These are phyloP conservation scores for Candida glucosophila DNA, from an alignment of 1,139 yeast genomes.

Conservation along the genomic window DNA sequence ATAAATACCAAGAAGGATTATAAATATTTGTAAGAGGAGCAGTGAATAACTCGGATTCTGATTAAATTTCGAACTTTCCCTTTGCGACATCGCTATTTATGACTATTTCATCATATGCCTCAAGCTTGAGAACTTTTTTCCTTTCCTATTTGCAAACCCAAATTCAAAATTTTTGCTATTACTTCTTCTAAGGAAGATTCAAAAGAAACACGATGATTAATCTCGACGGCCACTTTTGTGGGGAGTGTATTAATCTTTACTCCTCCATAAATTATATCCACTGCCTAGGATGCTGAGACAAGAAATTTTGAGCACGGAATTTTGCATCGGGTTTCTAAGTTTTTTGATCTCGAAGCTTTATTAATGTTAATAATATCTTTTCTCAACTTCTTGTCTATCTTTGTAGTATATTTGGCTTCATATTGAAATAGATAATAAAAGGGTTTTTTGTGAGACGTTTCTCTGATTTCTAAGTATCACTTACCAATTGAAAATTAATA, in stretches of 20 bases:
- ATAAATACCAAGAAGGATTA: conserved; percentile 31
- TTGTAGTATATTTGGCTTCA: conserved; percentile 21
- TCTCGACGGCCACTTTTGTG: conserved; percentile 21
- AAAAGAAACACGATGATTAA: conserved; percentile 29
- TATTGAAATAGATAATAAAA: conserved; percentile 26
- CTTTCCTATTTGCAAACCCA: conserved; percentile 20
- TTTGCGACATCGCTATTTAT: conserved; percentile 10
- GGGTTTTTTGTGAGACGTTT: conserved; percentile 28
- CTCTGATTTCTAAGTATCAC: conserved; percentile 28
- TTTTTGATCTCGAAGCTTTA: conserved; percentile 22
- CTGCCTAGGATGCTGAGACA: conserved; percentile 28
- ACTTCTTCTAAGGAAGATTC: conserved; percentile 18
- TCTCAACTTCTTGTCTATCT: conserved; percentile 12
- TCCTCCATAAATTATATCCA: conserved; percentile 30
- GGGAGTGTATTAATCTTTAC: conserved; percentile 36
- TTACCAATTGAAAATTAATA: conserved; percentile 30
- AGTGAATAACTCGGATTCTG: conserved; percentile 15
- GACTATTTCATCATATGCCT: conserved; percentile 14
- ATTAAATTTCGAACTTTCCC: conserved; percentile 19
- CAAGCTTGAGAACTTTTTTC: conserved; percentile 18
- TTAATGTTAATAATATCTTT: conserved; percentile 26
- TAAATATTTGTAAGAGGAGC: conserved; percentile 32
- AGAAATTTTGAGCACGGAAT: conserved; percentile 16
- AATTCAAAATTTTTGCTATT: conserved; percentile 13
- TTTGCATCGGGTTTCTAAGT: conserved; percentile 11